Percentiles rank a stretch among this genome's conserved stretches.
phyloP scores from a whole-genome alignment of 2,329 filamentous ascomycete species.

The Apiospora kogelbergensis region DNA sequence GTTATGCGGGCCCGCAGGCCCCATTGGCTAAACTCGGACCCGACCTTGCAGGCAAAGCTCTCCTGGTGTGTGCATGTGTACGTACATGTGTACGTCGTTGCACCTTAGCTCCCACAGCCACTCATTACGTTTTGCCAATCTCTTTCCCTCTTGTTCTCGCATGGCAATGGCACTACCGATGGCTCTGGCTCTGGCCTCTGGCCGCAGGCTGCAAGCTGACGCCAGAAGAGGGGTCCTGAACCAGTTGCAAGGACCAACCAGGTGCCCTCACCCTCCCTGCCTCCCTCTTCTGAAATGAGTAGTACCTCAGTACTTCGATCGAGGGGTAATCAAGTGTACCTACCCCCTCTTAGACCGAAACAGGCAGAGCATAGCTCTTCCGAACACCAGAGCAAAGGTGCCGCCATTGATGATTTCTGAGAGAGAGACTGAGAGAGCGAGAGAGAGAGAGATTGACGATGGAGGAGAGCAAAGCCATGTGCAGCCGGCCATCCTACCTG shows the following conservation, averaged over 20 bases:
- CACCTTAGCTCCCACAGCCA: not conserved
- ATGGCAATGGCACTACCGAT: not conserved
- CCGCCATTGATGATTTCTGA: no score
- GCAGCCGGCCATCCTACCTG: no score
- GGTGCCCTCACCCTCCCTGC: not conserved
- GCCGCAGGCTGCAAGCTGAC: not conserved
- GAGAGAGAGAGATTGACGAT: not conserved
- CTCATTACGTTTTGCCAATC: not conserved
- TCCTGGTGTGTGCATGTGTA: not conserved
- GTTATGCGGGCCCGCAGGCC: not conserved
- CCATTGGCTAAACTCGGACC: not conserved
- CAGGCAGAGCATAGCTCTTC: not conserved
- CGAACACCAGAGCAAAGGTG: not conserved
- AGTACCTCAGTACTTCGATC: not conserved
- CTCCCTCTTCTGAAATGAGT: not conserved
- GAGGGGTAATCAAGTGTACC: not conserved
- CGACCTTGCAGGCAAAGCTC: not conserved
- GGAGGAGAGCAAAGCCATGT: no score
- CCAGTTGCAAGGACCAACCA: not conserved
- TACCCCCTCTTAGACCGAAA: not conserved
- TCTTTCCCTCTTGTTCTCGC: not conserved
- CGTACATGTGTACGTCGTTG: not conserved
- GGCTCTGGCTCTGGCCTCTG: not conserved
- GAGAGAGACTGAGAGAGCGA: not conserved
- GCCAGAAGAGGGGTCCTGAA: constrained; percentile 1